Conservation (phyloP, 1,139 yeast species). For the Candida sp. region DNA sequence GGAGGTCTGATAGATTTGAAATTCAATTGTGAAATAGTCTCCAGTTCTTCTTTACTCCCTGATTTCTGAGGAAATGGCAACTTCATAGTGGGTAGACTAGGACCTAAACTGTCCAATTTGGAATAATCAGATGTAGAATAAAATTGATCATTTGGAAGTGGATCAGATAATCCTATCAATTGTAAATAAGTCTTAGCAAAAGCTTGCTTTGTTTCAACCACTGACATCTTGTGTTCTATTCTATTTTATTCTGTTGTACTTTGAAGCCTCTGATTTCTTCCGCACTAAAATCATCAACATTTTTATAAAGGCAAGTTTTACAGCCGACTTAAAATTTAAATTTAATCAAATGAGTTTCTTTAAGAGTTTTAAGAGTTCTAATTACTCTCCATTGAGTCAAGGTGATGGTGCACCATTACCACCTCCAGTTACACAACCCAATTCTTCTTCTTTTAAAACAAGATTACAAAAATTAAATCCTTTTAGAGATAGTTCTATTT, state of each 20-base stretch:
- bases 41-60: background rate
- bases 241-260: no score
- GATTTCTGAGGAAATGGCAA: constrained; percentile 23
- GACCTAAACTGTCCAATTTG: constrained; percentile 35
- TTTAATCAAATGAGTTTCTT: constrained; percentile 31
- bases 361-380: constrained; percentile 23
- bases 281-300: no score
- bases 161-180: constrained; percentile 24
- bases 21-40: constrained; percentile 12
- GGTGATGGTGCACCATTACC: constrained; percentile 38
- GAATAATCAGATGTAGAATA: constrained; percentile 30
- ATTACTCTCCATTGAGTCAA: constrained; percentile 32
- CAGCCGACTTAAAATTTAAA: background rate
- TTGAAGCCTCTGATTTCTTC: no score
- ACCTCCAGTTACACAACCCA: constrained; percentile 31
- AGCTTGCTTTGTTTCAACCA: constrained; percentile 4
- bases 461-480: constrained; percentile 38
- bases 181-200: constrained; percentile 35
- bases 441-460: constrained; percentile 20
- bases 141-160: constrained; percentile 23
- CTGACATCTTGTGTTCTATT: background rate
- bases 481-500: constrained; percentile 32
- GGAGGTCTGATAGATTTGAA: constrained; percentile 47
- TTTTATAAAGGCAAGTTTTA: background rate
- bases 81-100: constrained; percentile 32